phyloP scores from a whole-genome alignment of 345 rosid species.

The Gossypium anomalum region DNA sequence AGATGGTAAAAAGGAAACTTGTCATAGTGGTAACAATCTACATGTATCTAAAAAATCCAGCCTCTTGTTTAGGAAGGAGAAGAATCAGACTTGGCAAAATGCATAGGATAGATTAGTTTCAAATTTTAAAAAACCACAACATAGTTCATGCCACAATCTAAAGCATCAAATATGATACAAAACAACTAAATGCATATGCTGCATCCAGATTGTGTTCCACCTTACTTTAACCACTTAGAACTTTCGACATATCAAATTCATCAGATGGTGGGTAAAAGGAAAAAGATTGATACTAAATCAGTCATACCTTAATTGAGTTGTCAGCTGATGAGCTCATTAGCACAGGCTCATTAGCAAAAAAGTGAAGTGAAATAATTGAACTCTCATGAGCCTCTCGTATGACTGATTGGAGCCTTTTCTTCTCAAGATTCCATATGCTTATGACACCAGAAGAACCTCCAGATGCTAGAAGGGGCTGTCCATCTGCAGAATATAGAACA shows the following conservation, averaged over 20 bases:
- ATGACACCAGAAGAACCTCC: constrained; percentile 95
- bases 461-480: constrained; percentile 90
- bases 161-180: not conserved
- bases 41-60: not conserved
- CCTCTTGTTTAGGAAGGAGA: not conserved
- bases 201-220: not conserved
- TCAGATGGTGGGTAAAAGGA: not conserved
- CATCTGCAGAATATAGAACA: constrained; percentile 46
- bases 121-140: too few species aligned
- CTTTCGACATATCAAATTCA: not conserved
- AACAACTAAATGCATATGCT: not conserved
- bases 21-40: not conserved
- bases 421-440: constrained; percentile 96
- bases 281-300: not conserved
- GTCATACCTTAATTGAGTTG: constrained; percentile 83
- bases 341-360: constrained; percentile 94
- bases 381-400: constrained; percentile 91
- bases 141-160: too few species aligned
- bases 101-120: not conserved
- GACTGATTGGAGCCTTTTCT: constrained; percentile 81
- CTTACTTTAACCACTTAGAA: not conserved
- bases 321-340: constrained; percentile 92
- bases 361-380: constrained; percentile 70
- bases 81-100: not conserved
- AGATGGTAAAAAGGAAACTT: not conserved